Conservation (phyloP, 2,329 filamentous ascomycete genomes). For the Metarhizium guizhouense region DNA sequence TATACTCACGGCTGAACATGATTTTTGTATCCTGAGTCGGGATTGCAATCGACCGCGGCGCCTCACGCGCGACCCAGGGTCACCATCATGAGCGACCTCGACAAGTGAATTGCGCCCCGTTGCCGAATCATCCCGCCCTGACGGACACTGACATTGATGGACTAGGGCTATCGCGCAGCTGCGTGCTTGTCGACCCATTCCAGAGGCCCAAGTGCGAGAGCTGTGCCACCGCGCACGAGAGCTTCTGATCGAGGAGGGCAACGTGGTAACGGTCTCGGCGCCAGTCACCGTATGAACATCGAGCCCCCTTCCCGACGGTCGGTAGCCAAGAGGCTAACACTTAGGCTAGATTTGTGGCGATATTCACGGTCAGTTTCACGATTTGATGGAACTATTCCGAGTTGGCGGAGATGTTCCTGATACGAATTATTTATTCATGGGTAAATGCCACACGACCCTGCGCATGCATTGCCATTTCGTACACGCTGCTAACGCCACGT, state of each 20-base stretch:
- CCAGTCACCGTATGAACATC: constrained; percentile 67
- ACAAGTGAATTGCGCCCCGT: constrained; percentile 54
- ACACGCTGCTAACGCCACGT: background rate
- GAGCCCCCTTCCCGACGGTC: background rate
- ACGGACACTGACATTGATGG: background rate
- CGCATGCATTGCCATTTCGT: background rate
- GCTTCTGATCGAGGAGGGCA: constrained; percentile 92
- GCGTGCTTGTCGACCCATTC: constrained; percentile 91
- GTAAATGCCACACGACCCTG: constrained; percentile 29
- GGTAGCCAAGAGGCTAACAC: background rate
- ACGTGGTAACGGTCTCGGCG: constrained; percentile 90
- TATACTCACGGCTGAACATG: constrained; percentile 17
- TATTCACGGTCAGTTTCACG: constrained; percentile 94
- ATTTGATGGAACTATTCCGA: constrained; percentile 92
- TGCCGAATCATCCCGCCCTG: constrained; percentile 6
- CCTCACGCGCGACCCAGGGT: constrained; percentile 4
- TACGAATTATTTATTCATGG: constrained; percentile 97
- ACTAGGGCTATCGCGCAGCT: constrained; percentile 85
- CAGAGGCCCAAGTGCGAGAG: constrained; percentile 90
- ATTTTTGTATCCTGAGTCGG: constrained; percentile 7
- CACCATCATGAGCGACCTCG: constrained; percentile 76
- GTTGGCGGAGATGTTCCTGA: constrained; percentile 91
- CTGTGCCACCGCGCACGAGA: constrained; percentile 96
- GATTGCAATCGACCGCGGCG: constrained; percentile 12
- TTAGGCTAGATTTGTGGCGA: constrained; percentile 74